Evolutionary conservation across 2,329 filamentous ascomycete species (phyloP), one percentile per base, ranked within the genome.

Genomic region (Trichoderma asperellum): DNA sequence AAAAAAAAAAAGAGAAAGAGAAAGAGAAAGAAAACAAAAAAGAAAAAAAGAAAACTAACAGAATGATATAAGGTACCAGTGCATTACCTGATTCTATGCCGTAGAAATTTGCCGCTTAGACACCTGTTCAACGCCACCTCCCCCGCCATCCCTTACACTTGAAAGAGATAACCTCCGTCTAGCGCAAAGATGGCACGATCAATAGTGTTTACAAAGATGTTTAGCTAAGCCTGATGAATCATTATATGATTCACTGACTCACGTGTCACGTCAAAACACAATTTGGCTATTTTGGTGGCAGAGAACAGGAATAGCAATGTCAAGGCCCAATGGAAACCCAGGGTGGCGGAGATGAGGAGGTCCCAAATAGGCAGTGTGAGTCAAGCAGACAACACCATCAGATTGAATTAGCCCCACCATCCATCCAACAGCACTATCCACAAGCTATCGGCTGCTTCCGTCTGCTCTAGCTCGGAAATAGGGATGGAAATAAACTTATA

Each of bases 311-410:
- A 35, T 14, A 52, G 14, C 27, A 63, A 61, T 61, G 47, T 35
- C 43, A 16, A n/a, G 21, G 21, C 16, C 52, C 11, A 58, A 58
- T 57, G 49, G 14, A 11, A 43, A 11, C 57, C 14, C 29, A 57
- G 29, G 18, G 11, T 14, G n/a, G 18, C 47, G 59, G 61, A 43
- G 52, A 47, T 66, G 60, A 37, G 21, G 21, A 37, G 16, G 11
- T 43, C 32, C 53, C 27, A 24, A 66, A 60, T 52, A 43, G 53
- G 40, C 59, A 60, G 6, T 40, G 34, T 69, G 61, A 69, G 60
- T 69, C 68, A 69, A 52, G 55, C 55, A 58, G 52, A 34, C 62
- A 35, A 47, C 63, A 27, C 32, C 52, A 35, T 47, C 16, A 27
- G 34, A 21, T 66, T 18, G 21, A 10, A 27, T 35, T 66, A 18